Evolutionary conservation across 2,329 filamentous ascomycete species (phyloP), one percentile per base, ranked within the genome.

Genomic region (Neopestalotiopsis clavispora): DNA sequence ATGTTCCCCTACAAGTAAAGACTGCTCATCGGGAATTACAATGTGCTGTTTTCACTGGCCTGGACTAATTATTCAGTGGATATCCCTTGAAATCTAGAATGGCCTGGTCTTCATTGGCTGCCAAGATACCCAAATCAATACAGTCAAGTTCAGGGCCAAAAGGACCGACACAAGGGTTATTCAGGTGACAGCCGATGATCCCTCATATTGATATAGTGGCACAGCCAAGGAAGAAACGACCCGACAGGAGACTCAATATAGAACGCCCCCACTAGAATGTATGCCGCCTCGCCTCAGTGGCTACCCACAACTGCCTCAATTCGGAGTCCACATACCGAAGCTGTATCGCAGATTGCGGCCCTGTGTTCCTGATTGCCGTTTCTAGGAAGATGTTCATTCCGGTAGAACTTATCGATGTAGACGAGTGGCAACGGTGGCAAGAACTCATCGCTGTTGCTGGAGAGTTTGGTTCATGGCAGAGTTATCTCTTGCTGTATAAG

Each of bases 341-440:
- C 69, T 65, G 42, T 69, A 74, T 78, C 75, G 73, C 74, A 72
- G 71, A 69, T 72, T 52, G 72, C 75, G 77, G 76, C 72, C 75
- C 77, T 77, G 65, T 69, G n/a, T 78, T 77, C 75, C 76, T 76
- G 73, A 76, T 78, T 78, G 68, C 74, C 65, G 73, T 69, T 56
- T 65, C 66, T 49, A 69, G 68, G 52, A 34, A 66, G 45, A 20
- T 71, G n/a, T 20, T 20, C 28, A 20, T 62, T 30, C 30, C 30
- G 63, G 58, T 10, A 66, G 40, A 69, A 38, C 32, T 32, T 13
- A 38, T 23, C 9, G 3, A 9, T 20, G 12, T 30, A 38, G 0
- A 52, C 45, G 28, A 34, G n/a, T 62, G 59, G 59, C 59, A 62
- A 42, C 20, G 59, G 64, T 65, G 20, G 49, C 32, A 65, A 64